These are phyloP conservation scores for Periconia sp. DNA, from an alignment of 2,329 filamentous ascomycete species.

Conservation along the genomic window DNA sequence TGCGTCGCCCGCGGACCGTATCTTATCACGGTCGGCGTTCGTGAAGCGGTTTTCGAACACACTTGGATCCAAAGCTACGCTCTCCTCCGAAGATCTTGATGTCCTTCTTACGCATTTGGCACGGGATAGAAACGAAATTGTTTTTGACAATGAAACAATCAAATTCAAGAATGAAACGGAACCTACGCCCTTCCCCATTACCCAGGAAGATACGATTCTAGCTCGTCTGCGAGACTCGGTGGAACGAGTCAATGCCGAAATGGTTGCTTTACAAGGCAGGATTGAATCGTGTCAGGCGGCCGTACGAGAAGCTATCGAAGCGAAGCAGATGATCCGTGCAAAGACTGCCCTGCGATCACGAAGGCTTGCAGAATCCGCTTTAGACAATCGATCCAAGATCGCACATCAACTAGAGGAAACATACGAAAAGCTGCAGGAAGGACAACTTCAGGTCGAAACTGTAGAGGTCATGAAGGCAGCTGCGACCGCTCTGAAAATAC, in stretches of 20 bases:
- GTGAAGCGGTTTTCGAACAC: conserved; percentile 30
- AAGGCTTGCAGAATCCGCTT: conserved; percentile 75
- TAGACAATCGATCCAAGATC: conserved; percentile 71
- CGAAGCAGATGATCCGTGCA: conserved; percentile 74
- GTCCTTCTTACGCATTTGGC: conserved; percentile 61
- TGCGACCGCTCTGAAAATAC: conserved; percentile 67
- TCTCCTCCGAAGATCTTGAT: conserved; percentile 66
- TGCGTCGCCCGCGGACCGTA: conserved; percentile 36
- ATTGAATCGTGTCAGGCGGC: conserved; percentile 53
- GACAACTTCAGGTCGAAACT: conserved; percentile 79
- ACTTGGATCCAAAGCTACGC: conserved; percentile 26
- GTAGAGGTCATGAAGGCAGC: conserved; percentile 81
- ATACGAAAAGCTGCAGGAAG: conserved; percentile 80
- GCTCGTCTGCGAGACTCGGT: conserved; percentile 78
- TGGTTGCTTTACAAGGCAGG: conserved; percentile 63
- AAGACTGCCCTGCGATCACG: conserved; percentile 78
- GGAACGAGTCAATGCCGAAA: conserved; percentile 64
- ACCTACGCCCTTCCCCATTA: conserved; percentile 58
- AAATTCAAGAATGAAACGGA: conserved; percentile 62
- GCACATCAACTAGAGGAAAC: conserved; percentile 82
- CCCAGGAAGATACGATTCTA: conserved; percentile 77
- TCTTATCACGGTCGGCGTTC: conserved; percentile 40
- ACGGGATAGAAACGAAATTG: conserved; percentile 69
- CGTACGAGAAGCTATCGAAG: conserved; percentile 70
- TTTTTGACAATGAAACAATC: conserved; percentile 75